Evolutionary conservation across 352 stramenopile genomes (phyloP), one percentile per base, ranked within the genome.

Genomic region (Phytophthora hibernalis): DNA sequence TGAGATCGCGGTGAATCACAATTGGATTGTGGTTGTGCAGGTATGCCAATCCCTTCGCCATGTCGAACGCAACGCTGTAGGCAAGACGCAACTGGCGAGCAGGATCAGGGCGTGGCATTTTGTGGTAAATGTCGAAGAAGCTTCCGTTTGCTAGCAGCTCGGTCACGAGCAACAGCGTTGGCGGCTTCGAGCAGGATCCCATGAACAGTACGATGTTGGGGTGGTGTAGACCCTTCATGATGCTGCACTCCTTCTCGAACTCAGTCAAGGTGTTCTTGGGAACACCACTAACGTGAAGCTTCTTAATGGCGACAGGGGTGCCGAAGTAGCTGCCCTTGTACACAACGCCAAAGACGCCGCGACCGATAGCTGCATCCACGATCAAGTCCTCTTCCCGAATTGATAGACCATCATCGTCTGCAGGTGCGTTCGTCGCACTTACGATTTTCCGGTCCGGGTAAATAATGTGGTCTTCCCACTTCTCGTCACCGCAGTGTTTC

Each of bases 131-230:
- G 69, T 96, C 88, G 43, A 93, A 95, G 72, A 96, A 93, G 54
- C 83, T 93, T 45, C 84, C 86, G 54, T 93, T 93, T 9, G 80
- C 57, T 18, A 96, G 92, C 28, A 98, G 70, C 76, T 99, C 96
- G 0, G 96, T 99, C 20, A 99, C 86, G 20, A 99, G 97, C 24
- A 97, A 77, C 24, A 98, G 76, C 67, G 98, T 98, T 26, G 96
- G 96, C n/a, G 96, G 91, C 62, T 97, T 92, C n/a, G 97, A 92
- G 81, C 95, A 99, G 18, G 96, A 98, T 28, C 96, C 96, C 91
- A 99, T 99, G 70, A 98, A 99, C 11, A 99, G 79, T 60, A 98
- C 98, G 55, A 99, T 98, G 75, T 99, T 99, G 8, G 97, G 97
- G 78, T 99, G 97, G 57, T 97, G 79, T 55, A 99, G 90, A 2